These are phyloP conservation scores for Phytophthora ramorum DNA, from an alignment of 352 stramenopile species.

Conservation along the genomic window DNA sequence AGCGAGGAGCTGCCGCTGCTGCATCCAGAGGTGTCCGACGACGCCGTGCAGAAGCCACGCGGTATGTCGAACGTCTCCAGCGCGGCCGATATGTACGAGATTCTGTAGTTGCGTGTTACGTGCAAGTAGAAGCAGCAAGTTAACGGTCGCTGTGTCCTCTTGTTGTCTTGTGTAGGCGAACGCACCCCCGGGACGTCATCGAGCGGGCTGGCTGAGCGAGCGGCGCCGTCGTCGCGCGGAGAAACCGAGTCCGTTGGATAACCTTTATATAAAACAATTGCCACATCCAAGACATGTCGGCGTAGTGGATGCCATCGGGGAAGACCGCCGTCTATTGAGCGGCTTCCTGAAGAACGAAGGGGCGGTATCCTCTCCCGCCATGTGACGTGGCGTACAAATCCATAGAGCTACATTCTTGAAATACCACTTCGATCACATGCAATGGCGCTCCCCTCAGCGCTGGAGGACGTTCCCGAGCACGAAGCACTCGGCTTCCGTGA, in stretches of 20 bases:
- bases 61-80: constrained; percentile 53
- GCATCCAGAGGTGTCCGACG: constrained; percentile 2
- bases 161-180: constrained; percentile 36
- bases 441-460: constrained; percentile 6
- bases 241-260: constrained; percentile 23
- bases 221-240: background rate
- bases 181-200: constrained; percentile 37
- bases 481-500: constrained; percentile 36
- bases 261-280: constrained; percentile 25
- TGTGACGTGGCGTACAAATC: constrained; percentile 11
- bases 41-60: constrained; percentile 37
- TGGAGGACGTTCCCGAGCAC: constrained; percentile 35
- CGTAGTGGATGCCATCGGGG: constrained; percentile 23
- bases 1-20: constrained; percentile 47
- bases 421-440: constrained; percentile 9
- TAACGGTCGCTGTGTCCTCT: constrained; percentile 28
- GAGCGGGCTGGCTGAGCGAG: constrained; percentile 26
- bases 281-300: constrained; percentile 14
- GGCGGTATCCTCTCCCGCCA: background rate
- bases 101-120: constrained; percentile 47
- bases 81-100: constrained; percentile 70
- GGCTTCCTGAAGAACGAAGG: constrained; percentile 6
- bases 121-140: constrained; percentile 18
- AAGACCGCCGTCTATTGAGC: background rate
- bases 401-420: constrained; percentile 18